Evolutionary conservation across 129 eudicot species (phyloP), one percentile per base, ranked within the genome.

Genomic region (Chrysanthemum makinoi): DNA sequence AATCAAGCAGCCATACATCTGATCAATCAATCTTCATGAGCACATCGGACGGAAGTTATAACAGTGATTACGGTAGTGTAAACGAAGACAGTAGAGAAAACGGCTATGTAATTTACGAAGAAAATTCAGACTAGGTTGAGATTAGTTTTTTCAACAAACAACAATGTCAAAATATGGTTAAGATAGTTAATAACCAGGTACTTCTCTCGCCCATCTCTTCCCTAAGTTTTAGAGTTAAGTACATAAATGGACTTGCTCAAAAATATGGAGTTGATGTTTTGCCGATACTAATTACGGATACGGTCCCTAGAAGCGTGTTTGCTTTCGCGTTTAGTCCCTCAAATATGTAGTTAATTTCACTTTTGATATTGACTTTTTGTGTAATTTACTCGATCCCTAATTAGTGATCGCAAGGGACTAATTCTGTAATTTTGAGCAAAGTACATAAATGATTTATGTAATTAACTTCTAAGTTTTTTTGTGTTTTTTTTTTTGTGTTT

Each of bases 1-100:
- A 73, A 59, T 68, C 81, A 10, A 81, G 83, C 80, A 75, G 86
- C 73, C 76, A 68, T 48, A 54, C 88, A 65, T 83, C 83, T 72
- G 86, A 78, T 68, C 86, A 78, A 2, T 71, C 84, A 11, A 17
- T 68, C 14, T 69, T 74, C 63, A 60, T 72, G 69, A 82, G 80
- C 71, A 83, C 88, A 57, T 83, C 89, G 12, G 97, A 87, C 11
- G 79, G 84, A 51, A 85, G 91, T 81, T 87, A 85, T 56, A 68
- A 78, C 65, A 87, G 95, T 30, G 91, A 90, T 43, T 86, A 64
- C 46, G 87, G 94, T 53, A 87, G 95, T 44, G 89, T 90, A 10
- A 83, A 83, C 16, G 96, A 90, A 65, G 85, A 85, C 62, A 43
- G 74, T 44, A 83, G 62, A 47, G 86, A 73, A 65, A 50, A 65